Base-by-base conservation (phyloP, 257 asterid genomes). In the Dorcoceras hygrometricum region DNA sequence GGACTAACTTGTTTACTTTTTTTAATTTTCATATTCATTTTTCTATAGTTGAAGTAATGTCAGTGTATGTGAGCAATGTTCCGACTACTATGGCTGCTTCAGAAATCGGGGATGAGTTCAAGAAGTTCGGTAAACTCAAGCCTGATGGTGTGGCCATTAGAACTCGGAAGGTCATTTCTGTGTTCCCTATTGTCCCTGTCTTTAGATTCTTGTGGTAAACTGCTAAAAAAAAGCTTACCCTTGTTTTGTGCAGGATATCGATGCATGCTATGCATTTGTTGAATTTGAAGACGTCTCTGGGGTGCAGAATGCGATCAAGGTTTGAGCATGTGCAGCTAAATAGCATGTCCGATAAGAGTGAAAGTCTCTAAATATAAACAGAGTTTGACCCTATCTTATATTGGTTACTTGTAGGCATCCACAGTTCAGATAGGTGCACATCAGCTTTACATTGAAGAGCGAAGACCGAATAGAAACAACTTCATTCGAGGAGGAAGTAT, bases 251-350 rank as follows among this genome's bases (percentile, higher is more conserved):
- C 95, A 90, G 96, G 99, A 94, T 76, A 83, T 87, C 50, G 98
- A 94, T 77, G 95, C 82, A 46, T 90, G 96, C 82, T 94, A 90
- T 79, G 96, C 96, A 31, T 94, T 94, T 75, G 99, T 94, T 6
- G 99, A 94, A 77, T 94, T 79, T 66, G 99, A 90, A 69, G 99
- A 94, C 68, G 66, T 88, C 67, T 73, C 90, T 19, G 90, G 96
- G n/a, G 99, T 94, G 75, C 99, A 87, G 75, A 89, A 90, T 75
- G 99, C 99, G 5, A 80, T 94, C 59, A 79, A 94, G 98, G 99
- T 94, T 64, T 64, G 82, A 39, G 14, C 62, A 53, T 67, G 31
- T 50, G 18, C n/a, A n/a, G n/a, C n/a, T n/a, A n/a, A 16, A 46
- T 46, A 46, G 0, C 20, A 16, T 4, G 20, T 16, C 8, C 3